Conservation (phyloP, 2,329 filamentous ascomycete genomes). For the Pestalotiopsis sp. region DNA sequence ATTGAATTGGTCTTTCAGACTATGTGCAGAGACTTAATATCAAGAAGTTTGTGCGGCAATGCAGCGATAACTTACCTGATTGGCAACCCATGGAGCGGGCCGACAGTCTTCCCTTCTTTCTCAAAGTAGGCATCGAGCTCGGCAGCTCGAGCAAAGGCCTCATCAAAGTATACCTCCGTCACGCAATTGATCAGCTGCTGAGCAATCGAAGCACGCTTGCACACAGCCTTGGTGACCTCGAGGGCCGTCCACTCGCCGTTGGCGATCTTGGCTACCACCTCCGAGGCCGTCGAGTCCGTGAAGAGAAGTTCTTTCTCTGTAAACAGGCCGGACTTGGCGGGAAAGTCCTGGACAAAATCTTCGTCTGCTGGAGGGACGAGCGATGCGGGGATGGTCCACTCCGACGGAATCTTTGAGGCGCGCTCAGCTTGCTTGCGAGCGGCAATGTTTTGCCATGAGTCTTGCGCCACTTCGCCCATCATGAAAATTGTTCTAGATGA, state of each 20-base stretch:
- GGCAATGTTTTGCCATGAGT: constrained; percentile 6
- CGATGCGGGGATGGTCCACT: constrained; percentile 1
- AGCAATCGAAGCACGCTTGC: constrained; percentile 2
- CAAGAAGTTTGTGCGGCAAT: too few species aligned
- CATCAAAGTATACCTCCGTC: constrained; percentile 36
- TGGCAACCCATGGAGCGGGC: constrained; percentile 43
- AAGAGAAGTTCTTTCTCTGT: constrained; percentile 15
- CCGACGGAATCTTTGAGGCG: constrained; percentile 1
- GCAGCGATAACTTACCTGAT: constrained; percentile 11
- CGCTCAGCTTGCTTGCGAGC: constrained; percentile 4
- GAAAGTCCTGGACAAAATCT: constrained; percentile 18
- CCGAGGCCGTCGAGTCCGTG: constrained; percentile 16
- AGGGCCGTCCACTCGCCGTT: constrained; percentile 5
- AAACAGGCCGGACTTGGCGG: constrained; percentile 18
- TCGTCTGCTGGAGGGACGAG: constrained; percentile 10
- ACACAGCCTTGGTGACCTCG: constrained; percentile 8
- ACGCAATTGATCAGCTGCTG: constrained; percentile 11
- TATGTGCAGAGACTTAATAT: not conserved
- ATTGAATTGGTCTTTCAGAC: constrained; percentile 19
- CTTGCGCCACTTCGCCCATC: constrained; percentile 2
- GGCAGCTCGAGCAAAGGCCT: constrained; percentile 38
- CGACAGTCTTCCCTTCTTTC: constrained; percentile 39
- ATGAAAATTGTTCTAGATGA: not conserved
- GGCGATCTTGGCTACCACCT: constrained; percentile 19
- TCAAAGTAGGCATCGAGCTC: constrained; percentile 40